Base-by-base conservation (phyloP, 768 basidiomycete genomes). In the Coprinopsis strossmayeri region DNA sequence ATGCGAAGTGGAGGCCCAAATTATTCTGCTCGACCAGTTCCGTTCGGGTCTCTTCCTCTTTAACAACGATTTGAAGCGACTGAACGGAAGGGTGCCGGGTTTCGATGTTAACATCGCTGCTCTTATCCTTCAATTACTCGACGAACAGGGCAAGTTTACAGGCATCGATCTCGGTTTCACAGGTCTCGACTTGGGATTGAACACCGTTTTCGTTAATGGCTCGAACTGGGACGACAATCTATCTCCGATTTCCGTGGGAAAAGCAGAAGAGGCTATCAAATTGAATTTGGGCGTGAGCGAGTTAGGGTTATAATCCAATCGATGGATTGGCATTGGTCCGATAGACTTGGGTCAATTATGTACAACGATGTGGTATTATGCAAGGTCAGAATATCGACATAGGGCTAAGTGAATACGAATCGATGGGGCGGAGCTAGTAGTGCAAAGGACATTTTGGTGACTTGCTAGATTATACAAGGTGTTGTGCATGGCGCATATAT, bases 1-100 rank as follows among this genome's bases (percentile, higher is more conserved):
- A 48, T 69, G 67, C 58, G 65, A 67, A 21, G 66, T 69, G 21
- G 66, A 69, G 50, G 62, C 64, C 10, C 69, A 70, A 53, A 59
- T 61, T 44, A 55, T 69, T 44, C 56, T 68, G 40, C 63, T 69
- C 42, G 62, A 69, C 54, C 69, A 69, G 54, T 62, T 63, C 61
- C 54, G 56, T 40, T 56, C 57, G 27, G 55, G 60, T 37, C 55
- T 69, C 46, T 51, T 55, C 20, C 48, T 55, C 53, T 68, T 66
- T 59, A 51, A 56, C 27, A 48, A 54, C 41, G 69, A 70, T 52
- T 49, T 70, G 35, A 55, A 52, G 28, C 68, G 59, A 40, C 45
- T 46, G 27, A 63, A 62, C 18, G 57, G 61, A 34, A 62, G 61
- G 49, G 51, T 54, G 17, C 63, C 60, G 37, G 69, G 68, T 30